Evolutionary conservation across 2,329 filamentous ascomycete species (phyloP).

Genomic region (Ophiostoma perfectum): DNA sequence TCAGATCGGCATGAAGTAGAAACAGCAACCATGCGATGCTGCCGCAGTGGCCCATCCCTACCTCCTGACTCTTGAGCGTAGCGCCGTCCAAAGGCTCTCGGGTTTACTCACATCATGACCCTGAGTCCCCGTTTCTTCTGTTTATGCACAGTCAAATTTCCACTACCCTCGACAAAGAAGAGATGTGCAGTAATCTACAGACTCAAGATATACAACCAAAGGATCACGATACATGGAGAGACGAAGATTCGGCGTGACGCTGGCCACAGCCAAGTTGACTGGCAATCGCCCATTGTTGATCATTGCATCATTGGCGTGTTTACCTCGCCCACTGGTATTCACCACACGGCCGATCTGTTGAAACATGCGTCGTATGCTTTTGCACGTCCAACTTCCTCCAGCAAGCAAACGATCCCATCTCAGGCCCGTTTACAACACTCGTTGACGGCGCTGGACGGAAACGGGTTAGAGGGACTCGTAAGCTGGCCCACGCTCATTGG

Average conservation of each 20-base stretch:
- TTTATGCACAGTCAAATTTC: not conserved
- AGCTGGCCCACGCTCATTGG: constrained; percentile 34
- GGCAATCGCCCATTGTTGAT: not conserved
- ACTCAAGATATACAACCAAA: not conserved
- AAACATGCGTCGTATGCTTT: constrained; percentile 5
- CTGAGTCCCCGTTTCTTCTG: not conserved
- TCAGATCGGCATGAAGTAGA: not conserved
- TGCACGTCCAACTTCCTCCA: not conserved
- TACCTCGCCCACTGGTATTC: not conserved
- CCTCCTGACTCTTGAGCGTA: not conserved
- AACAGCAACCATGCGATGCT: not conserved
- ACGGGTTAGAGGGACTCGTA: constrained; percentile 33
- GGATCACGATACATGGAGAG: not conserved
- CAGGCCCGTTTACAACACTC: too few relatives aligned
- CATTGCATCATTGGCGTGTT: not conserved
- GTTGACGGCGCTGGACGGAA: constrained; percentile 17
- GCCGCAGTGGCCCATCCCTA: not conserved
- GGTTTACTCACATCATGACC: not conserved
- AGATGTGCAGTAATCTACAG: too few relatives aligned
- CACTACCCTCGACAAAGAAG: not conserved
- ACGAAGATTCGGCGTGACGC: not conserved
- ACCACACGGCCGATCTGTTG: not conserved
- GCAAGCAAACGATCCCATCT: not conserved
- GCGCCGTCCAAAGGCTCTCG: not conserved
- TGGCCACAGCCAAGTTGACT: not conserved